Evolutionary conservation across 2,329 filamentous ascomycete species (phyloP).

Genomic region (Aspergillus nomiae): DNA sequence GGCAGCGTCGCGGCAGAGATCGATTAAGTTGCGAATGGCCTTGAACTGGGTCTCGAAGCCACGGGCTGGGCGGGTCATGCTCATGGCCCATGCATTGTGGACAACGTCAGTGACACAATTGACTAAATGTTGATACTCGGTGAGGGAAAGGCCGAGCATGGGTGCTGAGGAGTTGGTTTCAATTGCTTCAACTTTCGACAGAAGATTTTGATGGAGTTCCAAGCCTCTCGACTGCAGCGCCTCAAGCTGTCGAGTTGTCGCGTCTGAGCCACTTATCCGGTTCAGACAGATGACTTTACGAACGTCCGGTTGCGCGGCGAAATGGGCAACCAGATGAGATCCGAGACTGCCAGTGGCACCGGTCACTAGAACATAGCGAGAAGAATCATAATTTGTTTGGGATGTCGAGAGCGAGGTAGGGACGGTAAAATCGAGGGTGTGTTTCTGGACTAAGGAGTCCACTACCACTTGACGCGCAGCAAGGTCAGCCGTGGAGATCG

Average conservation of each 20-base stretch:
- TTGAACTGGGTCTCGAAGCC: conserved; percentile 34
- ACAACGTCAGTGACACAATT: conserved; percentile 49
- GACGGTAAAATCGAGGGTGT: conserved; percentile 23
- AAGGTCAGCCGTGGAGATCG: conserved; percentile 10
- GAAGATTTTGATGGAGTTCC: conserved; percentile 12
- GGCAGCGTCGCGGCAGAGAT: conserved; percentile 42
- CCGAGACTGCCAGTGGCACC: conserved; percentile 46
- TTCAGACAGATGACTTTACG: conserved; percentile 51
- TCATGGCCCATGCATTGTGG: conserved; percentile 36
- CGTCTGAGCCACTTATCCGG: conserved; percentile 33
- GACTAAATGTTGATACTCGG: conserved; percentile 43
- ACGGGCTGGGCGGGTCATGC: conserved; percentile 16
- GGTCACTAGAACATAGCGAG: conserved; percentile 41
- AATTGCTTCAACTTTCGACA: conserved; percentile 48
- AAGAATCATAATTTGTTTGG: not conserved
- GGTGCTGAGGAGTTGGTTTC: conserved; percentile 53
- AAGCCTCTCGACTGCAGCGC: conserved; percentile 32
- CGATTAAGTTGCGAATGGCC: conserved; percentile 53
- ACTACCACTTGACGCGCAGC: conserved; percentile 23
- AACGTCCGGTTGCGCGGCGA: conserved; percentile 32
- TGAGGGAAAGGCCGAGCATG: conserved; percentile 49
- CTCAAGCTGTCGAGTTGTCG: conserved; percentile 35
- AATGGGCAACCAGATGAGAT: conserved; percentile 40
- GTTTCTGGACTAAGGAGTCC: conserved; percentile 28
- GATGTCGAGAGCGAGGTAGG: not conserved